A percentile compares a stretch with the other conserved stretches of the same genome.
Evolutionary conservation across 352 stramenopile species (phyloP).

Genomic region (Phytopythium sindhum): DNA sequence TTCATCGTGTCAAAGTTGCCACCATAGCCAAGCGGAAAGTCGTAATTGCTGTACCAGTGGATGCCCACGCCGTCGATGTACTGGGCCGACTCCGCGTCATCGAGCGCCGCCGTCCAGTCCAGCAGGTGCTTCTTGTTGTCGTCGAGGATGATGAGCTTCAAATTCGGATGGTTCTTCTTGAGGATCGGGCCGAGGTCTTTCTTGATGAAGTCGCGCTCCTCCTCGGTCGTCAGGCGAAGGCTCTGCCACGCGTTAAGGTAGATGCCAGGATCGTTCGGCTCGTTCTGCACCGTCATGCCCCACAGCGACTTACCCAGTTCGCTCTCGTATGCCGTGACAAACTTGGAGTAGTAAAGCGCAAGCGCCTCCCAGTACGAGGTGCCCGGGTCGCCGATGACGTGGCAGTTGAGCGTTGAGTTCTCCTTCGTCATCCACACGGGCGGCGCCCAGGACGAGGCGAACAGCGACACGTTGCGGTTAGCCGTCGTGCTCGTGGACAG

Average conservation of each 20-base stretch:
- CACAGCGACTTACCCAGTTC: conserved; percentile 51
- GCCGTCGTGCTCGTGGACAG: conserved; percentile 20
- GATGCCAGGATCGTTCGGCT: conserved; percentile 39
- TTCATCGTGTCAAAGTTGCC: conserved; percentile 37
- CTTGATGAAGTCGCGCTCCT: conserved; percentile 61
- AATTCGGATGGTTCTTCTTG: conserved; percentile 52
- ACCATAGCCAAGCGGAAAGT: conserved; percentile 23
- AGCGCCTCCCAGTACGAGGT: conserved; percentile 47
- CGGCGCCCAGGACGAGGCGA: conserved; percentile 72
- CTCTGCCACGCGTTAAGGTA: conserved; percentile 41
- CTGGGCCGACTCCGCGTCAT: conserved; percentile 33
- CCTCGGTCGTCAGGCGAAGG: conserved; percentile 28
- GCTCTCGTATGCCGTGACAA: conserved; percentile 62
- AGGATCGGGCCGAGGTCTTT: conserved; percentile 63
- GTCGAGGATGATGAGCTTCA: conserved; percentile 75
- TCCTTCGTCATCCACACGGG: conserved; percentile 79
- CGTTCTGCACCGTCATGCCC: conserved; percentile 77
- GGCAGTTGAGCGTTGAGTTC: conserved; percentile 42
- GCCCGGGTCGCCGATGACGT: conserved; percentile 38
- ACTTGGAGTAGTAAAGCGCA: conserved; percentile 80
- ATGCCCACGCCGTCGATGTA: conserved; percentile 80
- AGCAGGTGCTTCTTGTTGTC: conserved; percentile 65
- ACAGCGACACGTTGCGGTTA: conserved; percentile 38
- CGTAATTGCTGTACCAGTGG: conserved; percentile 70
- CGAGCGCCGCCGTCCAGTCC: conserved; percentile 28